Conservation (phyloP, 176 grass and related monocot genomes). For the Oryza meridionalis region DNA sequence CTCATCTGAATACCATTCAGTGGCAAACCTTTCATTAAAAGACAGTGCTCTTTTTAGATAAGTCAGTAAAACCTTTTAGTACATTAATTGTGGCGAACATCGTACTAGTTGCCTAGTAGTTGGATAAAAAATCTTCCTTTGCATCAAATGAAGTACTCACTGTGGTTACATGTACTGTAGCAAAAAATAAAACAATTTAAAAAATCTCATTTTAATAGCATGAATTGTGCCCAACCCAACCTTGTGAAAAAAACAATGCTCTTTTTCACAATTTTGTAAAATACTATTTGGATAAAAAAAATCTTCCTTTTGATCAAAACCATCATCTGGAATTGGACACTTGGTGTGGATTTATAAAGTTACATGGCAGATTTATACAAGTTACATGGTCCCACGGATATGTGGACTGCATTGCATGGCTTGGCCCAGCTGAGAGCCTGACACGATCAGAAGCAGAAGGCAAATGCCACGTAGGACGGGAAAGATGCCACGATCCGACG, state of each 20-base stretch:
- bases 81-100: too few relatives aligned
- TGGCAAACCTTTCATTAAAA: neutral
- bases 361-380: neutral
- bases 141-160: too few relatives aligned
- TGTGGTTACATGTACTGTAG: too few relatives aligned
- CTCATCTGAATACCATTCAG: too few relatives aligned
- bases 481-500: conserved; percentile 54
- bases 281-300: neutral
- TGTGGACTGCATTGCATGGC: neutral
- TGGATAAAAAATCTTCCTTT: too few relatives aligned
- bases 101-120: too few relatives aligned
- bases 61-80: neutral
- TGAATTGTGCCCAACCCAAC: too few relatives aligned
- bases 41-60: neutral
- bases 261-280: too few relatives aligned
- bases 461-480: conserved; percentile 40
- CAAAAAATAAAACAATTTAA: too few relatives aligned
- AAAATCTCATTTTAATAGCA: too few relatives aligned
- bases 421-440: neutral
- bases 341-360: conserved; percentile 4
- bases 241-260: too few relatives aligned
- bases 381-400: neutral
- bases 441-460: too few relatives aligned
- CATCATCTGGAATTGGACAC: neutral
- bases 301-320: neutral